A percentile compares a stretch with the other conserved stretches of the same genome.
Conservation (phyloP, 2,329 filamentous ascomycete species). For the Monosporascus ibericus region DNA sequence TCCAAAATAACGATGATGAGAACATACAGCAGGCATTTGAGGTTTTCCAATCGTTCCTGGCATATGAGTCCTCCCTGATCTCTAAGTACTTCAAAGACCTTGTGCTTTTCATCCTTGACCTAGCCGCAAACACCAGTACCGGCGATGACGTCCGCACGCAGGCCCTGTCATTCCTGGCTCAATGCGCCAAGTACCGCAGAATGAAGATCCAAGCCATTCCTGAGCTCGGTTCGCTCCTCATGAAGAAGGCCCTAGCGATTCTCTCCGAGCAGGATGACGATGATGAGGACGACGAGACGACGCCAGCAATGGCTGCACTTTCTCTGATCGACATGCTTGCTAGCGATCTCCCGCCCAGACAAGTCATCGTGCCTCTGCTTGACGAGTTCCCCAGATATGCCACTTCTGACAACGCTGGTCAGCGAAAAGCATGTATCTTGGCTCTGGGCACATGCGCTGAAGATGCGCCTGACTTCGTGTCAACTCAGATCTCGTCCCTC, state of each 20-base stretch:
- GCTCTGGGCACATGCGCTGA: slow-evolving; percentile 92
- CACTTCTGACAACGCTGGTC: slow-evolving; percentile 64
- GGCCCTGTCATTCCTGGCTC: slow-evolving; percentile 88
- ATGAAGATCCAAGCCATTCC: slow-evolving; percentile 91
- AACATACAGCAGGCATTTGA: slow-evolving; percentile 87
- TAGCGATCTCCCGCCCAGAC: slow-evolving; percentile 81
- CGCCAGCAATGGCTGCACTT: slow-evolving; percentile 77
- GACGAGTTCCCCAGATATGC: slow-evolving; percentile 82
- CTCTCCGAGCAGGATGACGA: slow-evolving; percentile 77
- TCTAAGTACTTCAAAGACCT: slow-evolving; percentile 84
- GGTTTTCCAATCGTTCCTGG: slow-evolving; percentile 91
- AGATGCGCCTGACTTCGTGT: slow-evolving; percentile 94
- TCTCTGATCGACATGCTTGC: slow-evolving; percentile 85
- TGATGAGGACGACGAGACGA: slow-evolving; percentile 76
- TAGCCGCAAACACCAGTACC: slow-evolving; percentile 68
- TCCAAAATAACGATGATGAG: slow-evolving; percentile 77
- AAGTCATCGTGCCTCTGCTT: slow-evolving; percentile 88
- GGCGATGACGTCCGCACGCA: slow-evolving; percentile 85
- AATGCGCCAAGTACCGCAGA: slow-evolving; percentile 85
- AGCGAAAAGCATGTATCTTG: slow-evolving; percentile 84
- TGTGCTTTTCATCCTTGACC: slow-evolving; percentile 87
- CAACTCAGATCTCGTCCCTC: slow-evolving; percentile 81
- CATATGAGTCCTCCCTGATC: slow-evolving; percentile 79
- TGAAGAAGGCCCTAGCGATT: slow-evolving; percentile 80
- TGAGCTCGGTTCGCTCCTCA: slow-evolving; percentile 77